Evolutionary conservation across 768 basidiomycete genomes (phyloP).

Genomic region (Suillus placidus): DNA sequence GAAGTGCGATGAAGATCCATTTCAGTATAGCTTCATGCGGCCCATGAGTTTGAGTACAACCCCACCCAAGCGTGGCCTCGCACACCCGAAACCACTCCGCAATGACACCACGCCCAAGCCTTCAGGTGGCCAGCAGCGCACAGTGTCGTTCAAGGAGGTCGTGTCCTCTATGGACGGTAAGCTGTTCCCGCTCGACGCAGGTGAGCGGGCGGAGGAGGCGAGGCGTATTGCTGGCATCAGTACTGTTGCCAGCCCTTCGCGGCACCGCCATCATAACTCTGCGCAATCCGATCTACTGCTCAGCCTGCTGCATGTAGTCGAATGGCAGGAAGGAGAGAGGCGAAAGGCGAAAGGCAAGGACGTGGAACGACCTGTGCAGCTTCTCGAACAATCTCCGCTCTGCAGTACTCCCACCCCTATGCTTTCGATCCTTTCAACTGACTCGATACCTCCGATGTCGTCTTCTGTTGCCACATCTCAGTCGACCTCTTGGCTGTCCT

Average conservation of each 20-base stretch:
- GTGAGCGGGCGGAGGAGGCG: slow-evolving; percentile 36
- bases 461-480: slow-evolving; percentile 36
- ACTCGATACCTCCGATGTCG: slow-evolving; percentile 26
- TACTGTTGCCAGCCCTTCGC: slow-evolving; percentile 16
- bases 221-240: slow-evolving; percentile 30
- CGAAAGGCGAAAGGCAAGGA: slow-evolving; percentile 43
- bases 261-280: slow-evolving; percentile 24
- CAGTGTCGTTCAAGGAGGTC: slow-evolving; percentile 60
- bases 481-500: slow-evolving; percentile 46
- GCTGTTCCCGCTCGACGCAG: slow-evolving; percentile 50
- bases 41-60: slow-evolving; percentile 24
- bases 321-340: slow-evolving; percentile 45
- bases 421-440: slow-evolving; percentile 24
- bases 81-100: slow-evolving; percentile 1
- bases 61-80: slow-evolving; percentile 24
- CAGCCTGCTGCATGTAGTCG: slow-evolving; percentile 45
- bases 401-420: slow-evolving; percentile 19
- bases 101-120: slow-evolving; percentile 16
- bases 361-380: slow-evolving; percentile 36
- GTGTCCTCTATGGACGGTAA: slow-evolving; percentile 59
- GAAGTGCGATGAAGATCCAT: slow-evolving; percentile 27
- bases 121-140: slow-evolving; percentile 28
- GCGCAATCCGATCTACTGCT: slow-evolving; percentile 43
- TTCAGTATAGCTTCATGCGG: slow-evolving; percentile 38
- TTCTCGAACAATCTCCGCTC: slow-evolving; percentile 12